These are phyloP conservation scores for Aureobasidium lini DNA, from an alignment of 2,329 filamentous ascomycete species.

Conservation along the genomic window DNA sequence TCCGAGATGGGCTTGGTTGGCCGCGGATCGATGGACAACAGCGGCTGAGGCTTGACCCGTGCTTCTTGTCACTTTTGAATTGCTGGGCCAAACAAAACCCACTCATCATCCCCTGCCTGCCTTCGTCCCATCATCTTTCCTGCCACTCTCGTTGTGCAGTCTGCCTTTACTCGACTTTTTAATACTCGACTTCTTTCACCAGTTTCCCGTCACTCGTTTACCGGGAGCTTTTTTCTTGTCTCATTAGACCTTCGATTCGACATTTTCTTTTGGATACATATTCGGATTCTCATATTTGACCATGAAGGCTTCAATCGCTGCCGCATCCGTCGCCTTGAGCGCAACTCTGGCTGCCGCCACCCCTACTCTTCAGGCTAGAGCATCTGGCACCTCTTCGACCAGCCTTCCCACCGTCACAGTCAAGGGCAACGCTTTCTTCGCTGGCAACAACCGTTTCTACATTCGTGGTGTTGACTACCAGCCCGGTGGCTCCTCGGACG, in stretches of 20 bases:
- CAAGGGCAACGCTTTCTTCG: slow-evolving; percentile 61
- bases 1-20: background rate
- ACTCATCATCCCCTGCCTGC: background rate
- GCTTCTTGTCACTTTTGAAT: background rate
- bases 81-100: slow-evolving; percentile 11
- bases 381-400: slow-evolving; percentile 32
- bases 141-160: slow-evolving; percentile 13
- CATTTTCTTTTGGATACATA: background rate
- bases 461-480: slow-evolving; percentile 52
- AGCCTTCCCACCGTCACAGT: slow-evolving; percentile 51
- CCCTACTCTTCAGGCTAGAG: slow-evolving; percentile 29
- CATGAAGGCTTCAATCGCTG: slow-evolving; percentile 46
- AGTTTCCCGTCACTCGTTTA: slow-evolving; percentile 11
- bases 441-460: slow-evolving; percentile 54
- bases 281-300: slow-evolving; percentile 17
- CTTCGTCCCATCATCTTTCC: slow-evolving; percentile 6
- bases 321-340: slow-evolving; percentile 32
- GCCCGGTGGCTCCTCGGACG: slow-evolving; percentile 51
- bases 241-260: background rate
- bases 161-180: slow-evolving; percentile 14
- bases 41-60: slow-evolving; percentile 11
- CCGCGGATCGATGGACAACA: background rate
- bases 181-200: slow-evolving; percentile 14
- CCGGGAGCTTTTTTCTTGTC: slow-evolving; percentile 11
- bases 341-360: slow-evolving; percentile 39